phyloP scores from a whole-genome alignment of 176 grass and related monocot genomes.

The Avena insularis region DNA sequence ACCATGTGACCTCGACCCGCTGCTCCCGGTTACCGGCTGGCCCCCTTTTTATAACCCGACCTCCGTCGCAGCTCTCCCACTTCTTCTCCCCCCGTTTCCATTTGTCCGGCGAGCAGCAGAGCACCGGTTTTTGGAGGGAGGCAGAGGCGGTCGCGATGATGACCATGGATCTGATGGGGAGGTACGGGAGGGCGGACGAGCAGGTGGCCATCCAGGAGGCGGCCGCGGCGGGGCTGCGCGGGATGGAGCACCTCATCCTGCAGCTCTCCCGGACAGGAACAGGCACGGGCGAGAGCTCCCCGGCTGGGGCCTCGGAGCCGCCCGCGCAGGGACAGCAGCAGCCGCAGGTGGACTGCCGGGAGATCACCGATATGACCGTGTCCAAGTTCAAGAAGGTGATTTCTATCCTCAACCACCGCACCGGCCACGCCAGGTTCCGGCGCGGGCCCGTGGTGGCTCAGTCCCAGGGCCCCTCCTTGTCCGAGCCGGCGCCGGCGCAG shows the following conservation, averaged over 20 bases:
- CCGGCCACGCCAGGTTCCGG: slow-evolving; percentile 87
- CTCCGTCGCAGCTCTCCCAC: background rate
- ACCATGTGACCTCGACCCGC: background rate
- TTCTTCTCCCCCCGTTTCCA: slow-evolving; percentile 7
- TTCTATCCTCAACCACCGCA: slow-evolving; percentile 82
- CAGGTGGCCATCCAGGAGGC: slow-evolving; percentile 86
- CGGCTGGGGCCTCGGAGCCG: background rate
- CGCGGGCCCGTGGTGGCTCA: slow-evolving; percentile 56
- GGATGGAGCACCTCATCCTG: slow-evolving; percentile 75
- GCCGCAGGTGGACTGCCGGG: slow-evolving; percentile 55
- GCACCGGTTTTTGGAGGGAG: background rate
- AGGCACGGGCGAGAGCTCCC: slow-evolving; percentile 39
- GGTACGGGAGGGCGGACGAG: slow-evolving; percentile 63
- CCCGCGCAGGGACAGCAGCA: background rate
- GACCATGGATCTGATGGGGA: slow-evolving; percentile 58
- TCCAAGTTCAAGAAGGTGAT: slow-evolving; percentile 94
- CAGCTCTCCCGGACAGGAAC: slow-evolving; percentile 59
- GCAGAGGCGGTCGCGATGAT: slow-evolving; percentile 26
- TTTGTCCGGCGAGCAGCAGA: slow-evolving; percentile 20
- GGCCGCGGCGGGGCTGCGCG: slow-evolving; percentile 61
- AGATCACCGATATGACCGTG: slow-evolving; percentile 81
- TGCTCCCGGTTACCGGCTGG: background rate
- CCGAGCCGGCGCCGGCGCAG: background rate
- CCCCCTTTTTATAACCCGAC: slow-evolving; percentile 29
- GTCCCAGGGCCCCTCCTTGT: slow-evolving; percentile 22